Evolutionary conservation across 805 yeast genomes (phyloP), one percentile per base, ranked within the genome.

Genomic region (Candida alai): DNA sequence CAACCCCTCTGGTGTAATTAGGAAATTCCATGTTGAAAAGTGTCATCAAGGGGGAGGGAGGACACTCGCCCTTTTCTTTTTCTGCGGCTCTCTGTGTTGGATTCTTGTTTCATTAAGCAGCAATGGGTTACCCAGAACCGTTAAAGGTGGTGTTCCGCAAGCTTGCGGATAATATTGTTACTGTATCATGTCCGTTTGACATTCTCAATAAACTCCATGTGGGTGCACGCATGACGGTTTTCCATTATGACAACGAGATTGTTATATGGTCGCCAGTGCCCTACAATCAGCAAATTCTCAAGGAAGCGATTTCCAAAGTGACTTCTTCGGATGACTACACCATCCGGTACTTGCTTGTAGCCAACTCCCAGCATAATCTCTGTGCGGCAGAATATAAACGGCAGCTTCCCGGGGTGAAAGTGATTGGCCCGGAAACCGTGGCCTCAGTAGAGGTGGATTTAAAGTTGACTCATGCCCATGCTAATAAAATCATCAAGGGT

Each of bases 281-380:
- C 2, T 67, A 70, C 42, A 71, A 76, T 5, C 58, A 58, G 3
- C 66, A 58, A 12, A 70, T 73, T 6, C 58, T 59, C 19, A 54
- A 56, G 24, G 64, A 72, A 1, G 40, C 73, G 1, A 40, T 76
- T 36, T 42, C 51, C 19, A 40, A 58, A 19, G 43, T 56, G 8
- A 51, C 61, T 2, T 61, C 58, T 4, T 52, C 56, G 3, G 54
- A 62, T 1, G 56, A 54, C 30, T 49, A 47, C 40, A 63, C 67
- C 19, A 63, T 77, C 24, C 51, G 69, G 1, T 71, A 75, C 40
- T 58, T 77, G 25, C 62, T 81, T 26, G 63, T 80, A 30, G 84
- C 85, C 1, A 83, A 81, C 46, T 46, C 40, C 18, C 81, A 76
- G 41, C 88, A 80, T 48, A 76, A 82, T 1, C 56, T 80, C 75